phyloP scores from a whole-genome alignment of 2,329 filamentous ascomycete species.

The Colletotrichum sojae region DNA sequence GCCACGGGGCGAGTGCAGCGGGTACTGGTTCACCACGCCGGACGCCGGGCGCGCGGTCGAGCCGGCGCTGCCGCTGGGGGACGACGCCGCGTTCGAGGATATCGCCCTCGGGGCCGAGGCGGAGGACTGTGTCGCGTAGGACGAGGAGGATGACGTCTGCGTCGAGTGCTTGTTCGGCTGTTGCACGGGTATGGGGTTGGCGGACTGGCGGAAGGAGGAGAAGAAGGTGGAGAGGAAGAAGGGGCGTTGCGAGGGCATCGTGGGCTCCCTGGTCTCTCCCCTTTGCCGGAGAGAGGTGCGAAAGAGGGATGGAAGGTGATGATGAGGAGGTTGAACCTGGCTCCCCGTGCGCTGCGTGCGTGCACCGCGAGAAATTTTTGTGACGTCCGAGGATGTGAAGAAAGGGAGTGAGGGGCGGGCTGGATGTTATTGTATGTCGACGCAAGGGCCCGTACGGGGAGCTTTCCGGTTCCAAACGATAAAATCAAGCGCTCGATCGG shows the following conservation, averaged over 20 bases:
- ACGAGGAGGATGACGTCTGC: slow-evolving; percentile 33
- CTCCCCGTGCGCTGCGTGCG: slow-evolving; percentile 9
- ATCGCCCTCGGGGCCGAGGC: slow-evolving; percentile 40
- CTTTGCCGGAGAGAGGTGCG: not conserved
- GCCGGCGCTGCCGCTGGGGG: slow-evolving; percentile 19
- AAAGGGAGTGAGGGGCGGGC: not conserved
- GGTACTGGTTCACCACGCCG: slow-evolving; percentile 48
- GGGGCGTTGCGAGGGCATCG: slow-evolving; percentile 67
- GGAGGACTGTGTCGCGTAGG: slow-evolving; percentile 34
- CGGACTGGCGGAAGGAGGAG: slow-evolving; percentile 64
- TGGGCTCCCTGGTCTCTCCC: slow-evolving; percentile 23
- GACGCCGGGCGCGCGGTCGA: slow-evolving; percentile 41
- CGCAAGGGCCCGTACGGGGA: slow-evolving; percentile 17
- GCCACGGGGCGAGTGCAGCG: slow-evolving; percentile 46
- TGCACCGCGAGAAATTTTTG: slow-evolving; percentile 13
- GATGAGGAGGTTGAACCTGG: not conserved
- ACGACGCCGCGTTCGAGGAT: slow-evolving; percentile 20
- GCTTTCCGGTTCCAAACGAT: slow-evolving; percentile 20
- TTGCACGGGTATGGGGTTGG: slow-evolving; percentile 29
- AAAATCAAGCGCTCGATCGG: slow-evolving; percentile 22
- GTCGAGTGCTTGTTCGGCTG: slow-evolving; percentile 41
- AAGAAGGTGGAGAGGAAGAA: slow-evolving; percentile 71
- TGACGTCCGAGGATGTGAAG: not conserved
- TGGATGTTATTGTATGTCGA: slow-evolving; percentile 21
- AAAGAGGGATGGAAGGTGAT: slow-evolving; percentile 1